Evolutionary conservation across 345 rosid genomes (phyloP).

Genomic region (Lenwebbia sp.): DNA sequence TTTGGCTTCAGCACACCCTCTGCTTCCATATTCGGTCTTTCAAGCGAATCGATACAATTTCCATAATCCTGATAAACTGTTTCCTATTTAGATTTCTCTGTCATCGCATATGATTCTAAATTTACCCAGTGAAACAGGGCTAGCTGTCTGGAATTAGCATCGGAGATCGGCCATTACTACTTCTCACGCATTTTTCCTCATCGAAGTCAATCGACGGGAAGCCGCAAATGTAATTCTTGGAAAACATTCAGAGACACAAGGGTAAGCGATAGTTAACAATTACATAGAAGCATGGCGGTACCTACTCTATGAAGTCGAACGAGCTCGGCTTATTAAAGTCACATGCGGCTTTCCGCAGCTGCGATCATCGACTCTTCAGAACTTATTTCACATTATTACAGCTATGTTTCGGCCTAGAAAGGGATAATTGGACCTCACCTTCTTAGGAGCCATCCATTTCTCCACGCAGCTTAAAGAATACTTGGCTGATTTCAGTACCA

Average conservation of each 20-base stretch:
- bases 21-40: neutral
- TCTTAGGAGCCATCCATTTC: slow-evolving; percentile 67
- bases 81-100: neutral
- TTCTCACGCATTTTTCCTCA: neutral
- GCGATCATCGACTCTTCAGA: neutral
- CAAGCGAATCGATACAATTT: neutral
- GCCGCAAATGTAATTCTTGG: neutral
- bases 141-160: neutral
- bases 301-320: neutral
- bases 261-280: neutral
- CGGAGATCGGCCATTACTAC: neutral
- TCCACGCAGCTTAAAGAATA: slow-evolving; percentile 39
- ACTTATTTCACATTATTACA: neutral
- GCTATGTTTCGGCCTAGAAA: neutral
- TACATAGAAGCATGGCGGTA: neutral
- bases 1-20: neutral
- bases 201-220: neutral
- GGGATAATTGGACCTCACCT: slow-evolving; percentile 22
- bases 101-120: neutral
- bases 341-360: neutral
- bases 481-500: slow-evolving; percentile 45
- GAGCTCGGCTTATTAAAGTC: neutral
- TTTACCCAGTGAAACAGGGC: neutral
- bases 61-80: neutral
- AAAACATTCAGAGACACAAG: neutral